phyloP scores from a whole-genome alignment of 2,329 filamentous ascomycete species.

The Phialocephala subalpina region DNA sequence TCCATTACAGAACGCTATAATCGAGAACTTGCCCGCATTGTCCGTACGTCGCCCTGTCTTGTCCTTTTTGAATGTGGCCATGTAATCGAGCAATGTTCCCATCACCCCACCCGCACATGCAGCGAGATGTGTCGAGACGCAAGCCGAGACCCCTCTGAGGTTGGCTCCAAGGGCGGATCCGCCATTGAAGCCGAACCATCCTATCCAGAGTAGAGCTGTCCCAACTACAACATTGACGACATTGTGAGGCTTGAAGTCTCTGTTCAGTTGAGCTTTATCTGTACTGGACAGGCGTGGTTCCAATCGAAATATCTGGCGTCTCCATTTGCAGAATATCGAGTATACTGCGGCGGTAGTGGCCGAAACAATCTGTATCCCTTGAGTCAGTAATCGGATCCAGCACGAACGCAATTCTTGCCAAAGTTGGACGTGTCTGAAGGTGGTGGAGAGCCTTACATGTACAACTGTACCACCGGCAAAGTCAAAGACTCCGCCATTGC shows the following conservation, averaged over 20 bases:
- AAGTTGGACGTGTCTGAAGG: slow-evolving; percentile 37
- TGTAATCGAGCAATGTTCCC: slow-evolving; percentile 6
- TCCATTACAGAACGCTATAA: slow-evolving; percentile 77
- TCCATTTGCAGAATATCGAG: slow-evolving; percentile 72
- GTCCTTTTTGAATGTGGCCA: slow-evolving; percentile 10
- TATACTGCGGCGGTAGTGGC: slow-evolving; percentile 76
- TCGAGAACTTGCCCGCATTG: slow-evolving; percentile 14
- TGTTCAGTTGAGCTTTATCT: slow-evolving; percentile 43
- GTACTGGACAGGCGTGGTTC: slow-evolving; percentile 1
- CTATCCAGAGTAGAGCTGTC: slow-evolving; percentile 77
- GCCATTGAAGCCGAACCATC: slow-evolving; percentile 96
- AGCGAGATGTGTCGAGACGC: slow-evolving; percentile 84
- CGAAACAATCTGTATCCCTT: slow-evolving; percentile 59
- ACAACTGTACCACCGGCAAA: slow-evolving; percentile 72
- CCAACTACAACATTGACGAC: slow-evolving; percentile 77
- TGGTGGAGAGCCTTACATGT: slow-evolving; percentile 70
- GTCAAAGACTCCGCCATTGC: slow-evolving; percentile 54
- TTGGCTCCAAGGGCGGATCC: slow-evolving; percentile 81
- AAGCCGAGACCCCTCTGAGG: slow-evolving; percentile 86
- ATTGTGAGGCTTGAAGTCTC: slow-evolving; percentile 63
- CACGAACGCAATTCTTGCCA: background rate
- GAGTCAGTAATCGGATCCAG: background rate
- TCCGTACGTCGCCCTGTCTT: background rate
- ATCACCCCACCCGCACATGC: slow-evolving; percentile 19
- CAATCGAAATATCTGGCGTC: slow-evolving; percentile 49